Evolutionary conservation across 306 rosid genomes (phyloP).

Genomic region (Lathyrus sativus): DNA sequence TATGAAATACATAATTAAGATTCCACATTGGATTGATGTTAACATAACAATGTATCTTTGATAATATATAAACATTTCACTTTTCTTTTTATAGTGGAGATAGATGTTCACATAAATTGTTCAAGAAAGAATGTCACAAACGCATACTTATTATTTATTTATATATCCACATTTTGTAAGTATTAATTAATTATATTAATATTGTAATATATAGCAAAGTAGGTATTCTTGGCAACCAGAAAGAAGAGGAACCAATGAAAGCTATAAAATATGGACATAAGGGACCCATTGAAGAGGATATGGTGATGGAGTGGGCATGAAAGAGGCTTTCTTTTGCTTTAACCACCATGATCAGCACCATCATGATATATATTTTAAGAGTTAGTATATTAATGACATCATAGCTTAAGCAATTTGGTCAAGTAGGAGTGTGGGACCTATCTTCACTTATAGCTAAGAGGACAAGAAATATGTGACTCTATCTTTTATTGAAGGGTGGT

Average conservation of each 20-base stretch:
- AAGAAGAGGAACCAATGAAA: conserved; percentile 24
- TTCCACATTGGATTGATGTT: conserved; percentile 30
- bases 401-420: conserved; percentile 56
- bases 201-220: conserved; percentile 21
- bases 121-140: conserved; percentile 8
- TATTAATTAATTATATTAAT: conserved; percentile 2
- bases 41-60: not conserved
- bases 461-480: not conserved
- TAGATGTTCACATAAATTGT: conserved; percentile 16
- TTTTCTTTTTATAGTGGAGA: conserved; percentile 24
- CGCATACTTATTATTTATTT: not conserved
- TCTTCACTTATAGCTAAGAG: conserved; percentile 26
- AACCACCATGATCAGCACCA: conserved; percentile 23
- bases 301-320: conserved; percentile 40
- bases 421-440: conserved; percentile 40
- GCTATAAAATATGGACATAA: not conserved
- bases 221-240: conserved; percentile 49
- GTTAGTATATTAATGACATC: conserved; percentile 52
- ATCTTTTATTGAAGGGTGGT: conserved; percentile 26
- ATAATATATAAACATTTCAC: not conserved
- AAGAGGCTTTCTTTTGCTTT: conserved; percentile 38
- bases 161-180: conserved; percentile 20
- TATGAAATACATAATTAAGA: not conserved
- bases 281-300: conserved; percentile 34
- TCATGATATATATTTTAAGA: conserved; percentile 25